A percentile compares a stretch with the other conserved stretches of the same genome.
Conservation (phyloP, 2,329 filamentous ascomycete genomes). For the Septoria linicola region DNA sequence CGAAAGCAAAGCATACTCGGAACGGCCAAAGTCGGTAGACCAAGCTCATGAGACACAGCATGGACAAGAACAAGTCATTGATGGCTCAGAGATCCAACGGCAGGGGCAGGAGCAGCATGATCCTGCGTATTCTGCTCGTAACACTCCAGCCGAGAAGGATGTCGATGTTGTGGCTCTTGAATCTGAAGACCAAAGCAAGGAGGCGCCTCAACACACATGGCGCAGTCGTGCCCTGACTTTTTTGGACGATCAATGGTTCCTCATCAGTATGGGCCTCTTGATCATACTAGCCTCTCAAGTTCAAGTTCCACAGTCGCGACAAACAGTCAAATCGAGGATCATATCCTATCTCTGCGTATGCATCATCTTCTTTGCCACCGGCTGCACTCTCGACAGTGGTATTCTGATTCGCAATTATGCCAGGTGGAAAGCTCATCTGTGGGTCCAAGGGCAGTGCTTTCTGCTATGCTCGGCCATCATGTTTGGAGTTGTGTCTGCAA, state of each 20-base stretch:
- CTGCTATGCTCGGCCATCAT: constrained; percentile 64
- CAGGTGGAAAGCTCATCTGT: constrained; percentile 66
- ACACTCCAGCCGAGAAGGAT: too few species aligned
- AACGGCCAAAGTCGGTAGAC: too few species aligned
- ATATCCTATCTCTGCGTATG: constrained; percentile 68
- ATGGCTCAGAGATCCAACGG: too few species aligned
- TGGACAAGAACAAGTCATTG: too few species aligned
- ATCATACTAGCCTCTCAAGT: constrained; percentile 55
- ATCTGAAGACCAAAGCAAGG: background rate
- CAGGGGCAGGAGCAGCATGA: too few species aligned
- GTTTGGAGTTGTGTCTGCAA: constrained; percentile 55
- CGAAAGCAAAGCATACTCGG: too few species aligned
- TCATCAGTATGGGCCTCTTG: constrained; percentile 59
- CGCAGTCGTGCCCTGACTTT: constrained; percentile 8
- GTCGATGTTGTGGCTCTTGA: too few species aligned
- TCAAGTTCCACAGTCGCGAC: constrained; percentile 56
- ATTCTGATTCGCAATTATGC: constrained; percentile 61
- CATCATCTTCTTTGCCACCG: constrained; percentile 70
- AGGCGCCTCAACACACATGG: background rate
- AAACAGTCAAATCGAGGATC: constrained; percentile 49
- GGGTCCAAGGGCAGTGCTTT: constrained; percentile 68
- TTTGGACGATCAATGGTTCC: constrained; percentile 61
- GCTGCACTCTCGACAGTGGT: constrained; percentile 64
- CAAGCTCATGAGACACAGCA: too few species aligned
- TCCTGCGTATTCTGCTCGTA: too few species aligned